Evolutionary conservation across 495 filamentous ascomycete genomes (phyloP), one percentile per base, ranked within the genome.

Genomic region (Trichoderma erinaceum): DNA sequence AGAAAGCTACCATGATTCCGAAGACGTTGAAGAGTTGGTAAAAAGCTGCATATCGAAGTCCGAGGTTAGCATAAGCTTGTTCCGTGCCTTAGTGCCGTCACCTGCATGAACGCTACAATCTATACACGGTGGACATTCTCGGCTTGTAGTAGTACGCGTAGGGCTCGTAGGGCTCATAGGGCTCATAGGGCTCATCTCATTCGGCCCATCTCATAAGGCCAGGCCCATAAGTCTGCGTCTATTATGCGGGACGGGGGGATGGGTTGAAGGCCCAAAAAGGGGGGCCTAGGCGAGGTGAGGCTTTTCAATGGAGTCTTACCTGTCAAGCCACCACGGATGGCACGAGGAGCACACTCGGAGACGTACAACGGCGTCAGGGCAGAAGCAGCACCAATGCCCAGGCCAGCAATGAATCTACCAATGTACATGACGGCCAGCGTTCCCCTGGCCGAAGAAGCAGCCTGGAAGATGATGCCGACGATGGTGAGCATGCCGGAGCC

Each of bases 281-380:
- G n/a, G 44, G 15, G n/a, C n/a, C n/a, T n/a, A n/a, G n/a, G n/a
- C n/a, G n/a, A 18, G 15, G n/a, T 3, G 44, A 6, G 44, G 44
- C 44, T 63, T 21, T 29, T 29, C 29, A 29, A n/a, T n/a, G n/a
- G n/a, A n/a, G n/a, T 65, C 63, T 43, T 65, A 65, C 63, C 32
- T 21, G 87, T 90, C 44, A 92, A 77, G 23, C 84, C 84, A 38
- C 89, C 89, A 61, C 89, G 88, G 70, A 91, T 90, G 44, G 87
- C 87, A 58, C 89, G 81, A 4, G 89, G 89, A 13, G 89, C 88
- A 66, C 89, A 90, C 71, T 92, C 89, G 38, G 80, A 79, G 25
- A 84, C 78, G 52, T 82, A 82, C 38, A 87, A 78, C 15, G 87
- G 87, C 50, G 84, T 86, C 67, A 89, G 77, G 85, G 89, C 88